These are phyloP conservation scores for Solanum corneliomulleri DNA, from an alignment of 257 asterid species.

Conservation along the genomic window DNA sequence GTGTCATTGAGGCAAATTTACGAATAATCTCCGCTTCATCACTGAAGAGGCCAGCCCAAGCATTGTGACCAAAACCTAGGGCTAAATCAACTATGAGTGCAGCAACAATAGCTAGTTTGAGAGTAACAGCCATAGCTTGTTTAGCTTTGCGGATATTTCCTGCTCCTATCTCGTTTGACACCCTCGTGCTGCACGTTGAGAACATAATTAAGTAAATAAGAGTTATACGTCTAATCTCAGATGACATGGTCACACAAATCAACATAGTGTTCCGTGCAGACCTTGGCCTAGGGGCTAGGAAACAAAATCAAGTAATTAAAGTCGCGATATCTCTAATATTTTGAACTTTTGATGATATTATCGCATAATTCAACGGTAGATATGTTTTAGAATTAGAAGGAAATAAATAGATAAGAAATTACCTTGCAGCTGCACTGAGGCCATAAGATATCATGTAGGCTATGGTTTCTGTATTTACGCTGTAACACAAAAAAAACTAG, in stretches of 20 bases:
- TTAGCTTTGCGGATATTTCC: conserved; percentile 53
- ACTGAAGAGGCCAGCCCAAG: conserved; percentile 71
- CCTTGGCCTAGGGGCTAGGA: background rate
- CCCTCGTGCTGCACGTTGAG: conserved; percentile 56
- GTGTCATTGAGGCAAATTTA: conserved; percentile 55
- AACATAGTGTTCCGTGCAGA: background rate
- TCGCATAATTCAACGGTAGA: background rate
- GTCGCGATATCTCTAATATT: background rate
- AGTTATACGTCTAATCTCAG: background rate
- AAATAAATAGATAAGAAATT: background rate
- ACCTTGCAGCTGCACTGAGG: conserved; percentile 85
- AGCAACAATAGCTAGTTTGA: conserved; percentile 35
- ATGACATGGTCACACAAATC: background rate
- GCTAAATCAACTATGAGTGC: conserved; percentile 27
- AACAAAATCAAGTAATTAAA: background rate
- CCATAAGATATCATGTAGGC: conserved; percentile 67
- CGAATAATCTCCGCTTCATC: conserved; percentile 32
- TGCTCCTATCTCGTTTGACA: conserved; percentile 76
- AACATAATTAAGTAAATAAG: background rate
- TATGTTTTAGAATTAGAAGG: background rate
- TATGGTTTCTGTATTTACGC: conserved; percentile 31
- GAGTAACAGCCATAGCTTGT: conserved; percentile 53
- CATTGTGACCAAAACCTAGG: conserved; percentile 39
- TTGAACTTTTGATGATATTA: background rate
- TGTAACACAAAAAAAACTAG: background rate